Evolutionary conservation across 352 stramenopile genomes (phyloP).

Genomic region (Thraustotheca clavata): DNA sequence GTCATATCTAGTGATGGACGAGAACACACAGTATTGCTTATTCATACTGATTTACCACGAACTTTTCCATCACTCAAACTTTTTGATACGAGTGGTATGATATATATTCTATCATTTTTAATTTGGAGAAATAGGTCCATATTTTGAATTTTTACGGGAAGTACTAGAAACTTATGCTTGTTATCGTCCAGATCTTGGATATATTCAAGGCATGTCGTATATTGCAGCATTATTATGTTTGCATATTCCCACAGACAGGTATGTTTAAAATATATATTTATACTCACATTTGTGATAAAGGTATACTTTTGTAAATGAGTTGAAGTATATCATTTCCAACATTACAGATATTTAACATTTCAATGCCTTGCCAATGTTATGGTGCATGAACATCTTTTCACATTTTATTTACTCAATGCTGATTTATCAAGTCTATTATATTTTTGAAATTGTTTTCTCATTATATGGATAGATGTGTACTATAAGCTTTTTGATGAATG

Average conservation of each 20-base stretch:
- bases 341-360: slow-evolving; percentile 42
- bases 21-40: slow-evolving; percentile 71
- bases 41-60: slow-evolving; percentile 79
- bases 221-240: slow-evolving; percentile 76
- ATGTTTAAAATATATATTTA: slow-evolving; percentile 7
- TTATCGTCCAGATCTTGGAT: slow-evolving; percentile 80
- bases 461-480: slow-evolving; percentile 37
- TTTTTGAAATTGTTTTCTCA: not conserved
- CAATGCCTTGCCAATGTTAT: slow-evolving; percentile 84
- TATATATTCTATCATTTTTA: not conserved
- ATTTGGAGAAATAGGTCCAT: slow-evolving; percentile 26
- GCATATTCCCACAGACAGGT: slow-evolving; percentile 77
- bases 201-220: slow-evolving; percentile 88
- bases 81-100: slow-evolving; percentile 49
- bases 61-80: slow-evolving; percentile 77
- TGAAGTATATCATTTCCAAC: not conserved
- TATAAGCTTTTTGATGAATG: slow-evolving; percentile 77
- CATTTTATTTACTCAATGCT: slow-evolving; percentile 77
- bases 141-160: slow-evolving; percentile 67
- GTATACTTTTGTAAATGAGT: not conserved
- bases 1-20: slow-evolving; percentile 33
- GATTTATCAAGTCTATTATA: slow-evolving; percentile 37
- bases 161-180: slow-evolving; percentile 81
- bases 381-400: slow-evolving; percentile 83
- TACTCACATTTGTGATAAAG: too few relatives aligned